Conservation (phyloP, 768 basidiomycete species). For the Tylopilus vinaceipallidus region DNA sequence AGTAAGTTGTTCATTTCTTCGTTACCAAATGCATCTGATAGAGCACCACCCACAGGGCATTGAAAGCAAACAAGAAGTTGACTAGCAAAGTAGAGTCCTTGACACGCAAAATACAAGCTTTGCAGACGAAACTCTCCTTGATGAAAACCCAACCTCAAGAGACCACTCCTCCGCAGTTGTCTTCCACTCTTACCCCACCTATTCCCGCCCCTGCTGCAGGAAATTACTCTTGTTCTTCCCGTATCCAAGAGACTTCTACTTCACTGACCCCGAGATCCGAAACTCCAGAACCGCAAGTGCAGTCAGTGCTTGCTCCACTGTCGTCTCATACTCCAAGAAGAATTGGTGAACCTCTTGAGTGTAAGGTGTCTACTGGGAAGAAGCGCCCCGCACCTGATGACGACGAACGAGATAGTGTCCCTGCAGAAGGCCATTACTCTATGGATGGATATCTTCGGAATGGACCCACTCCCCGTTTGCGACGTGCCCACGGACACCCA, state of each 20-base stretch:
- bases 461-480: slow-evolving; percentile 56
- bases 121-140: slow-evolving; percentile 64
- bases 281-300: slow-evolving; percentile 48
- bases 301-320: slow-evolving; percentile 15
- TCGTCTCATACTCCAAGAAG: slow-evolving; percentile 50
- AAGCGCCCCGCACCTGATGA: slow-evolving; percentile 79
- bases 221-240: slow-evolving; percentile 8
- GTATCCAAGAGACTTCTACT: slow-evolving; percentile 38
- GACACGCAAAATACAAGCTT: slow-evolving; percentile 66
- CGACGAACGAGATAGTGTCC: slow-evolving; percentile 59
- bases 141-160: slow-evolving; percentile 42
- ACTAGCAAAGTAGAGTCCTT: slow-evolving; percentile 65
- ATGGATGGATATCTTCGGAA: slow-evolving; percentile 36
- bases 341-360: slow-evolving; percentile 28
- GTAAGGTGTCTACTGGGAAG: slow-evolving; percentile 49
- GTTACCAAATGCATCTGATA: slow-evolving; percentile 2
- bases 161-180: slow-evolving; percentile 7
- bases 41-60: slow-evolving; percentile 44
- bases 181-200: slow-evolving; percentile 13
- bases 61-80: slow-evolving; percentile 81
- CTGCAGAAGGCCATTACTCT: slow-evolving; percentile 62
- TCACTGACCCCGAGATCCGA: slow-evolving; percentile 45
- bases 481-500: slow-evolving; percentile 56
- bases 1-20: slow-evolving; percentile 41
- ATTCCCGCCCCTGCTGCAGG: slow-evolving; percentile 10